These are phyloP conservation scores for Apium graveolens DNA, from an alignment of 129 eudicot genomes.

Conservation along the genomic window DNA sequence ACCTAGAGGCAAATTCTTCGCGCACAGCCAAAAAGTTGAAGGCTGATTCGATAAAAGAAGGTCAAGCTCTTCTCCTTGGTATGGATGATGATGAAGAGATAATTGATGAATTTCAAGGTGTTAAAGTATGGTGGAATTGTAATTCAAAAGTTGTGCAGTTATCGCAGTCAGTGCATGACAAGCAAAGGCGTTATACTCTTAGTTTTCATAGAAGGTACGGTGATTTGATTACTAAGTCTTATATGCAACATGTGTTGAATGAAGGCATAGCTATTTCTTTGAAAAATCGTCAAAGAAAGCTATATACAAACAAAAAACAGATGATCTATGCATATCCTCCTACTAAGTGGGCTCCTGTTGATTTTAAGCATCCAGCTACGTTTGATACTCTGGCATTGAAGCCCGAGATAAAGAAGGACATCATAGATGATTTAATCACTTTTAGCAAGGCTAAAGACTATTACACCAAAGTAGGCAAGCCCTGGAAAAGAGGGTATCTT, in stretches of 20 bases:
- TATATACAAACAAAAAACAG: background rate
- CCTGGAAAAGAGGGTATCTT: conserved; percentile 2
- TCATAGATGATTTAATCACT: conserved; percentile 1
- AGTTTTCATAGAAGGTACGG: background rate
- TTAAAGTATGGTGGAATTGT: background rate
- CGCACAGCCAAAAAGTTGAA: background rate
- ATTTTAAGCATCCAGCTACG: background rate
- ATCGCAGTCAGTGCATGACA: background rate
- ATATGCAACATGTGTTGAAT: background rate
- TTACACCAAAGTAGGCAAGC: background rate
- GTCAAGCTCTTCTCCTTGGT: background rate
- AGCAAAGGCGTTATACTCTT: background rate
- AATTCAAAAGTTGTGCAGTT: background rate
- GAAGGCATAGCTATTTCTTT: background rate
- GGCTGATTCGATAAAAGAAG: background rate
- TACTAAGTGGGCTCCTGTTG: background rate
- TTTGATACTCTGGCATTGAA: background rate
- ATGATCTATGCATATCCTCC: no score
- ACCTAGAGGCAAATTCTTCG: background rate
- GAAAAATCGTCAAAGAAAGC: background rate
- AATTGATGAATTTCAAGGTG: background rate
- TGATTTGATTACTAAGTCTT: background rate
- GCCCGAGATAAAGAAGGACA: background rate
- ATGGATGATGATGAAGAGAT: background rate
- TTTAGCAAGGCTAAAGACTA: conserved; percentile 1